A percentile compares a stretch with the other conserved stretches of the same genome.
phyloP scores from a whole-genome alignment of 2,329 filamentous ascomycete genomes.

The Botryosphaeria dothidea region DNA sequence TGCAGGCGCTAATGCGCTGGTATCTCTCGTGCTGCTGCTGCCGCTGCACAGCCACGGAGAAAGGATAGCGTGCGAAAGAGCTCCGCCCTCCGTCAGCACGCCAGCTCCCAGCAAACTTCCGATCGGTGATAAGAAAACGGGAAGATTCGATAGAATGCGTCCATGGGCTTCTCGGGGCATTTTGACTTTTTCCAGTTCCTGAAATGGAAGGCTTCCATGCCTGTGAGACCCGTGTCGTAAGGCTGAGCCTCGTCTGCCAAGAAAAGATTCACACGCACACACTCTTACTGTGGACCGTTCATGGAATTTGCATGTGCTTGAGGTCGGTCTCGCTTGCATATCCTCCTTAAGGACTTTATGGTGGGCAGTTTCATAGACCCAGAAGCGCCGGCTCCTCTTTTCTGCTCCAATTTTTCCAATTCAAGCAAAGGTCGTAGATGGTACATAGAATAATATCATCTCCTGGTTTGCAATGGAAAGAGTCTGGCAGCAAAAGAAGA shows the following conservation, averaged over 20 bases:
- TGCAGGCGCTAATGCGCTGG: conserved; percentile 3
- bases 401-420: neutral
- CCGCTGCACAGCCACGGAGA: neutral
- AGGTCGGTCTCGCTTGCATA: neutral
- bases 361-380: neutral
- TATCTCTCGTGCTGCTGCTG: neutral
- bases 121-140: neutral
- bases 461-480: too few relatives aligned
- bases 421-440: neutral
- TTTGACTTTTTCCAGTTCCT: neutral
- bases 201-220: neutral
- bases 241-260: neutral
- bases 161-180: neutral
- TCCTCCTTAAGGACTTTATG: neutral
- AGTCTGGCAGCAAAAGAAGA: neutral
- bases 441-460: neutral
- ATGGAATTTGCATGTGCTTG: neutral
- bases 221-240: neutral
- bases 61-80: neutral
- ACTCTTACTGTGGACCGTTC: neutral
- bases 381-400: neutral
- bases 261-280: neutral
- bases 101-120: neutral
- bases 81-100: neutral
- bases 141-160: neutral